Base-by-base conservation (phyloP, 495 filamentous ascomycete species). In the Pyrenopolyporus hunteri region DNA sequence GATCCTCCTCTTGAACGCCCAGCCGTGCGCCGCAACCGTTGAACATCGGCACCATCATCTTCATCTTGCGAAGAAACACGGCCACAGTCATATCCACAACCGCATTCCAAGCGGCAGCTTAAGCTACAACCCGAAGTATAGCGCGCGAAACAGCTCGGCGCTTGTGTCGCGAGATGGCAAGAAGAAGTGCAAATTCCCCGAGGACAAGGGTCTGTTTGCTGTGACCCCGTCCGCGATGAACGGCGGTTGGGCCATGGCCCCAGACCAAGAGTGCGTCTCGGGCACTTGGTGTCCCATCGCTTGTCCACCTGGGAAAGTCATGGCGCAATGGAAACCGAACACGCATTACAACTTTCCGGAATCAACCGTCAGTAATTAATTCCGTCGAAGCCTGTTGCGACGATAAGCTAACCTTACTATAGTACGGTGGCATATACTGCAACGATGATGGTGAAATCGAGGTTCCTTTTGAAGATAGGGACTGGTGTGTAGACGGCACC, bases 201-300 rank as follows among this genome's bases (percentile, higher is more conserved):
- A 71, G 31, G 78, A 89, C 66, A 85, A 84, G 17, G 89, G 89
- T 31, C 73, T 93, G 62, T 83, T 92, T 37, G 71, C 81, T 26
- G 80, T 93, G 22, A 88, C 85, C 3, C 88, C 90, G 5, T 80
- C 77, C 43, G 69, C 60, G 20, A 59, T 74, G 65, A 94, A 94
- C 74, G 89, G 79, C 28, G 90, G 90, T 57, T 94, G 90, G 86
- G 90, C 90, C 28, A 87, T 94, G 84, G 89, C 87, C 67, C 88
- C 89, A 6, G 83, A 94, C 74, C 82, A 91, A 69, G 70, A 82
- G 19, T 94, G 90, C 69, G 74, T 76, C 39, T 82, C 87, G 4
- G 88, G 85, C 11, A 84, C 76, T 54, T 92, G 85, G 73, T 94
- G 90, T 67, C 90, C 90, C 3, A 87, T 90, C 57, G 90, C 90